Evolutionary conservation across 2,329 filamentous ascomycete species (phyloP), one percentile per base, ranked within the genome.

Genomic region (Fusarium domesticum): DNA sequence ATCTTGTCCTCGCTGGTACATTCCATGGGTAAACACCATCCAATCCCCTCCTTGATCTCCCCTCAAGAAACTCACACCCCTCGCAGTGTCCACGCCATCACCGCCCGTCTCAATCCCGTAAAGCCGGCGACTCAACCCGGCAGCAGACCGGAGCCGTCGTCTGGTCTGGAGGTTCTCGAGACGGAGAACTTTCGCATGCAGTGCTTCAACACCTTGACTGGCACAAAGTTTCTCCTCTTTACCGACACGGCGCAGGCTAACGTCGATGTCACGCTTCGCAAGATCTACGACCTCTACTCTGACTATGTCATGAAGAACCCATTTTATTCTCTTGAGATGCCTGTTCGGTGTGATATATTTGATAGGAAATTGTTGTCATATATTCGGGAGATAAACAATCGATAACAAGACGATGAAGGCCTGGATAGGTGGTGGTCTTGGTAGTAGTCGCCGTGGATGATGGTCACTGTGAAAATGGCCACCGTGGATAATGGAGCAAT

Each of bases 261-360:
- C 62, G 84, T 95, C 31, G 93, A 97, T 59, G 77, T 81, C 11
- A 85, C 92, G 35, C 84, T 96, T 57, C 79, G 83, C 64, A 86
- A 83, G 66, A 85, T 96, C 59, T 97, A 98, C 67, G 93, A 97
- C 66, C 72, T 97, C 40, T 98, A 97, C 72, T 81, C 89, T 39
- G 93, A 98, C 69, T 97, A 89, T 66, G 93, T 98, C 57, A 97
- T 96, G 89, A 98, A 97, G 77, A 98, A 98, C 67, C 93, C 93
- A 1, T 98, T 98, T 64, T 97, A 97, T 71, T 91, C 93, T 63
- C 76, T 96, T 45, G 93, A 98, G 72, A 98, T 97, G 91, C 93
- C 93, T 6, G 83, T 98, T 42, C 78, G 93, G 50, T 96, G 93
- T 70, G 93, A 97, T 64, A 87, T 89, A 58, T 98, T 96, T 72